These are phyloP conservation scores for Camellia lanceoleosa DNA, from an alignment of 148 eudicot genomes.

Conservation along the genomic window DNA sequence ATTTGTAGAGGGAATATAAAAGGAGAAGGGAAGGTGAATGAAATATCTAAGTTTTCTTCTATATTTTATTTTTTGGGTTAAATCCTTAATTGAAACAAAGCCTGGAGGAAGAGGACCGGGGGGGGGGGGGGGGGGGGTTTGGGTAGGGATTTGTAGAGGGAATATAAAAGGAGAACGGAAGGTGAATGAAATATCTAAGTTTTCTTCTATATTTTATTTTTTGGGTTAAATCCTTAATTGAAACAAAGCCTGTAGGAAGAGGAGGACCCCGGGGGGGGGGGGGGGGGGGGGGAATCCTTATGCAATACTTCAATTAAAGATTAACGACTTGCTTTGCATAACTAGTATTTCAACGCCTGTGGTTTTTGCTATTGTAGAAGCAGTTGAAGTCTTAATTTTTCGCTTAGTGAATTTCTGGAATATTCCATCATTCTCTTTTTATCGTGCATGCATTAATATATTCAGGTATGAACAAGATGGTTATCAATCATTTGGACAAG, in stretches of 20 bases:
- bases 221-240: too few species aligned
- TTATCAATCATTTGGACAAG: conserved; percentile 91
- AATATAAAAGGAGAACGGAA: too few species aligned
- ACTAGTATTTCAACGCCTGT: not conserved
- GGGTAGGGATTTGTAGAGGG: too few species aligned
- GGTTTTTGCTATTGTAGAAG: not conserved
- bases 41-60: not conserved
- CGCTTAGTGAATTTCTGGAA: not conserved
- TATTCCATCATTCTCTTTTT: not conserved
- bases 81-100: too few species aligned
- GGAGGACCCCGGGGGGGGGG: too few species aligned
- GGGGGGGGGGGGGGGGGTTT: too few species aligned
- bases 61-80: not conserved
- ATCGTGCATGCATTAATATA: not conserved
- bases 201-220: not conserved
- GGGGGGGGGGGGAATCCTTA: too few species aligned
- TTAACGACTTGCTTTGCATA: not conserved
- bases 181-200: not conserved
- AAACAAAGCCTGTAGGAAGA: too few species aligned
- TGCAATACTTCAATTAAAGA: too few species aligned
- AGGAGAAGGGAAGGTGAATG: too few species aligned
- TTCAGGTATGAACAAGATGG: conserved; percentile 93
- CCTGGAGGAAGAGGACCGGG: too few species aligned
- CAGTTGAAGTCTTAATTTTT: not conserved
- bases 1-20: too few species aligned